Conservation (phyloP, 2,329 filamentous ascomycete species). For the Epichloe elymi region DNA sequence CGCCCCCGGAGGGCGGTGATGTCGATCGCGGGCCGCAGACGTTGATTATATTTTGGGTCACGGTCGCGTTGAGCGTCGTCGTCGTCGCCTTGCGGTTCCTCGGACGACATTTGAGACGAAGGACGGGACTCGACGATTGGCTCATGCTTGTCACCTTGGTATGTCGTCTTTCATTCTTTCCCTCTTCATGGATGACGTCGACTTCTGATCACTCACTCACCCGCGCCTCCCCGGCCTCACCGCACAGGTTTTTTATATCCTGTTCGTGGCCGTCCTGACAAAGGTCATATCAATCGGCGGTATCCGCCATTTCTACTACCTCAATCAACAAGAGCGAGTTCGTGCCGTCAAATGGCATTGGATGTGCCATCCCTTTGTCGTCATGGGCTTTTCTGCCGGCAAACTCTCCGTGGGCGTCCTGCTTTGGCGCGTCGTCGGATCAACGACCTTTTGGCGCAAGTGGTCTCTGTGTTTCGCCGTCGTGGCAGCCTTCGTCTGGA, state of each 20-base stretch:
- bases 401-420: constrained; percentile 4
- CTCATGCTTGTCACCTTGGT: constrained; percentile 5
- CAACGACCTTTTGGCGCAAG: constrained; percentile 5
- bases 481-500: background rate
- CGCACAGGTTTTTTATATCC: background rate
- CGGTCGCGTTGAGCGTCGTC: background rate
- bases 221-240: too few relatives aligned
- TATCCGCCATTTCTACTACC: background rate
- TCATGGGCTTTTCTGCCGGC: constrained; percentile 4
- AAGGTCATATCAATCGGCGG: background rate
- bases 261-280: background rate
- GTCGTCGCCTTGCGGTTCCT: constrained; percentile 3
- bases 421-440: constrained; percentile 3
- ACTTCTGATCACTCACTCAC: too few relatives aligned
- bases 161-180: background rate
- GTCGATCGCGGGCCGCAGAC: background rate
- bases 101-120: constrained; percentile 1
- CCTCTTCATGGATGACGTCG: background rate
- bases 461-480: background rate
- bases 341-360: background rate
- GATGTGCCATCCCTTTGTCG: constrained; percentile 3
- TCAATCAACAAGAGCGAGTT: background rate
- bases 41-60: constrained; percentile 1
- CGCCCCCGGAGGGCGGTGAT: constrained; percentile 3
- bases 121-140: constrained; percentile 2